Evolutionary conservation across 768 basidiomycete genomes (phyloP).

Genomic region (Suillus subluteus): DNA sequence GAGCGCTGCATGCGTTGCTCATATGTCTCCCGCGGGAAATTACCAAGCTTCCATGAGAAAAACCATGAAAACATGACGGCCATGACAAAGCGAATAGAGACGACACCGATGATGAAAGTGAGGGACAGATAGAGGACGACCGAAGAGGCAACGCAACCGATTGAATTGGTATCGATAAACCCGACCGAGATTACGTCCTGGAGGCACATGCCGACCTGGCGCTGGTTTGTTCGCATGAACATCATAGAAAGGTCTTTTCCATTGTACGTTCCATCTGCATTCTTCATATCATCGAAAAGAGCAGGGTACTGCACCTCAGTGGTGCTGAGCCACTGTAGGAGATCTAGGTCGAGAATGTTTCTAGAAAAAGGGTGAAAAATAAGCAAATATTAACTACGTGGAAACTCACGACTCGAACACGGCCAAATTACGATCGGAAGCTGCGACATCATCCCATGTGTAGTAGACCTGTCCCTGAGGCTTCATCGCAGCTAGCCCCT

Average conservation of each 20-base stretch:
- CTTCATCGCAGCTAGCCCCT: constrained; percentile 48
- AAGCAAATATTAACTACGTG: constrained; percentile 11
- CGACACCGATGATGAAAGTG: constrained; percentile 96
- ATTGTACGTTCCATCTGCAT: constrained; percentile 70
- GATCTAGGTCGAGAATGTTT: constrained; percentile 82
- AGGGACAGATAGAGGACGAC: constrained; percentile 95
- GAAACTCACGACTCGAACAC: constrained; percentile 87
- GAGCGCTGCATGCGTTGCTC: constrained; percentile 89
- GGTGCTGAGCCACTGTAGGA: constrained; percentile 83
- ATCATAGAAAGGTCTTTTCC: constrained; percentile 88
- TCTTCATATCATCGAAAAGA: constrained; percentile 79
- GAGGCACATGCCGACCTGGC: constrained; percentile 75
- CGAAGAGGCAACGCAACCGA: constrained; percentile 94
- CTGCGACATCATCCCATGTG: constrained; percentile 84
- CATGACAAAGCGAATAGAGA: constrained; percentile 93
- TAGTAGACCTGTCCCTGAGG: constrained; percentile 90
- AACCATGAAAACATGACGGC: constrained; percentile 98
- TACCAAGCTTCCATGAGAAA: constrained; percentile 93
- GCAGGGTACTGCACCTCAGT: constrained; percentile 82
- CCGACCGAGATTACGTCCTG: constrained; percentile 87
- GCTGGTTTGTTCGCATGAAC: constrained; percentile 73
- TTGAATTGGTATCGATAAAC: constrained; percentile 91
- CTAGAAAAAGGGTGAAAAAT: constrained; percentile 43
- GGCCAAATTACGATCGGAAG: constrained; percentile 76
- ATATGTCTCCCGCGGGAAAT: constrained; percentile 92